Evolutionary conservation across 441 rosid genomes (phyloP), one percentile per base, ranked within the genome.

Genomic region (Kokia cookei): DNA sequence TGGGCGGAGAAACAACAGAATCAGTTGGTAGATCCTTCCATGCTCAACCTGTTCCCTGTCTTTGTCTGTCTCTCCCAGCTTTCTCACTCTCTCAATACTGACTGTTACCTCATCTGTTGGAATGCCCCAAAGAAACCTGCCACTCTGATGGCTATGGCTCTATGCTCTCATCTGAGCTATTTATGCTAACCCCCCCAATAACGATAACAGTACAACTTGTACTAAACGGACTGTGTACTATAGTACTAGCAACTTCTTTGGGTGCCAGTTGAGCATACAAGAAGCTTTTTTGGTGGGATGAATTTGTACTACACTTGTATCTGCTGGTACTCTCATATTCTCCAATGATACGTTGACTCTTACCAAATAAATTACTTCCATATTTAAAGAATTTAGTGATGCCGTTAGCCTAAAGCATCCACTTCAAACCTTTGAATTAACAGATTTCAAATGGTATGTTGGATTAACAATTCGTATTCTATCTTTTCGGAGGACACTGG

Each of bases 1-100:
- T 75, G 93, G 92, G 82, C 73, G 71, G 92, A 85, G 81, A 78
- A 81, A 79, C 79, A 89, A 88, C 90, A 90, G 79, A 59, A 60
- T 71, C 79, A 81, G 85, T 87, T 79, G 76, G 72, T 79, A 76
- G 80, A 75, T 88, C 86, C 81, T 85, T 89, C 96, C 94, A 84
- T 93, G 97, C 96, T 82, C 98, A 85, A 89, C 87, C 90, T 88
- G 77, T 91, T 93, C 98, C 96, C 98, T 64, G 93, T 62, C 85
- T 86, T 78, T 73, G 73, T 76, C 74, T 43, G 68, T 72, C 81
- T 80, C 77, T 53, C 54, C 70, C 70, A 37, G 51, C 70, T 73
- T 72, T 73, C 68, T 79, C 73, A 48, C 72, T 54, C 79, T 55
- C 75, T 45, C 55, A 51, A 68, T 37, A 9, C 7, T 14, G 42